These are phyloP conservation scores for Fusarium sp. DNA, from an alignment of 2,329 filamentous ascomycete species.

Conservation along the genomic window DNA sequence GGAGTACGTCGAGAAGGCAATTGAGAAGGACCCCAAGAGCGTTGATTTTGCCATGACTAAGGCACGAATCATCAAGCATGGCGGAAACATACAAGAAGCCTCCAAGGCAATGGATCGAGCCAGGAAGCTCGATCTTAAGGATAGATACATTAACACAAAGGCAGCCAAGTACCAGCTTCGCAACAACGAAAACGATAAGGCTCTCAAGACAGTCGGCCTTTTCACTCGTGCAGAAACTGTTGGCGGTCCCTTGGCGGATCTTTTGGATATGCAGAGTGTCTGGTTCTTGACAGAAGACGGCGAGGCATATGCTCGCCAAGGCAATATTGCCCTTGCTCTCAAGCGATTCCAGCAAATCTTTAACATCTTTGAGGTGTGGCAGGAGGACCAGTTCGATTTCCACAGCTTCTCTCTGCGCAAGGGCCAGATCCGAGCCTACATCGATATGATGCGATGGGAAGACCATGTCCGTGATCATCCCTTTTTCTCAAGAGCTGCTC, in stretches of 20 bases:
- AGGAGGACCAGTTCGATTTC: conserved; percentile 99
- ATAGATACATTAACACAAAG: conserved; percentile 98
- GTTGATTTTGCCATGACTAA: conserved; percentile 96
- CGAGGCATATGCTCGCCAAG: conserved; percentile 84
- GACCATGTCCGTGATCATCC: conserved; percentile 91
- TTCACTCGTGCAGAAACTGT: conserved; percentile 93
- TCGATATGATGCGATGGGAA: conserved; percentile 98
- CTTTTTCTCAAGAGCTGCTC: conserved; percentile 86
- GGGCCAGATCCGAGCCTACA: conserved; percentile 92
- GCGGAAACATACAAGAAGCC: conserved; percentile 81
- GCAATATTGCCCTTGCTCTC: conserved; percentile 84
- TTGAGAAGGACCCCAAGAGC: conserved; percentile 80
- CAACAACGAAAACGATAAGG: conserved; percentile 89
- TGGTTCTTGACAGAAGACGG: conserved; percentile 98
- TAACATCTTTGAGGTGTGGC: conserved; percentile 96
- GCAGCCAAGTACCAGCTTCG: conserved; percentile 95
- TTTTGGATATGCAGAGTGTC: conserved; percentile 98
- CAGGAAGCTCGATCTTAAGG: conserved; percentile 84
- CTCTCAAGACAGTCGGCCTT: conserved; percentile 87
- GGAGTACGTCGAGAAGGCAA: conserved; percentile 84
- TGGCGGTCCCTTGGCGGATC: conserved; percentile 87
- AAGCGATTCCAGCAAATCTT: conserved; percentile 91
- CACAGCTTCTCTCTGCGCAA: conserved; percentile 98
- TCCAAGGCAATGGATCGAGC: conserved; percentile 90
- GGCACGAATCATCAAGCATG: conserved; percentile 93